These are phyloP conservation scores for Fusarium albidum DNA, from an alignment of 2,329 filamentous ascomycete species.

Conservation along the genomic window DNA sequence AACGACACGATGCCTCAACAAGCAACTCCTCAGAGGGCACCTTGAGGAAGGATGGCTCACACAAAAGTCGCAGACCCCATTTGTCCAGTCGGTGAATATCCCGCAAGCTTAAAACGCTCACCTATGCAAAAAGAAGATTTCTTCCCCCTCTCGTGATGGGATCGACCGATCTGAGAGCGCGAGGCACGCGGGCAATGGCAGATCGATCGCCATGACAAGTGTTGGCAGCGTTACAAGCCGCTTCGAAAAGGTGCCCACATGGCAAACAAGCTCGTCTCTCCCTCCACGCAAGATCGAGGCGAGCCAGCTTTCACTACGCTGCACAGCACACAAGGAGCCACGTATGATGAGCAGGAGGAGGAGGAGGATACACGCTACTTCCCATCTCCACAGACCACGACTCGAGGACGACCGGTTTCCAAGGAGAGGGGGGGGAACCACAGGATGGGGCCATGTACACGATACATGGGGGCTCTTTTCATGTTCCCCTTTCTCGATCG, in stretches of 20 bases:
- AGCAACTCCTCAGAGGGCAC: neutral
- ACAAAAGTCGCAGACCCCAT: conserved; percentile 1
- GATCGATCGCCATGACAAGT: conserved; percentile 1
- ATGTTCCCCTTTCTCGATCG: neutral
- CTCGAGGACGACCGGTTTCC: conserved; percentile 4
- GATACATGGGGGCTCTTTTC: conserved; percentile 15
- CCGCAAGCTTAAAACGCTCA: neutral
- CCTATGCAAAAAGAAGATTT: conserved; percentile 3
- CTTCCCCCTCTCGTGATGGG: conserved; percentile 17
- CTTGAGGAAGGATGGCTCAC: neutral
- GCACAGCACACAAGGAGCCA: conserved; percentile 5
- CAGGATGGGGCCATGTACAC: conserved; percentile 18
- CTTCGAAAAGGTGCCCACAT: conserved; percentile 15
- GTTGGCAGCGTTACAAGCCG: conserved; percentile 7
- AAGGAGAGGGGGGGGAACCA: conserved; percentile 2
- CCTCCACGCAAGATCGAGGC: conserved; percentile 20
- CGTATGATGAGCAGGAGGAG: conserved; percentile 31
- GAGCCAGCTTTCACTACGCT: neutral
- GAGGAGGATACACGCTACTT: conserved; percentile 2
- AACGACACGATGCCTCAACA: neutral
- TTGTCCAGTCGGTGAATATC: conserved; percentile 1
- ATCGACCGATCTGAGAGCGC: conserved; percentile 26
- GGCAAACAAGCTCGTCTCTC: conserved; percentile 30
- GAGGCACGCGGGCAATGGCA: conserved; percentile 3
- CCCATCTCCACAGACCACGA: conserved; percentile 23